Base-by-base conservation (phyloP, 1,284 basidiomycete species). In the Xerocomus minutiporus region DNA sequence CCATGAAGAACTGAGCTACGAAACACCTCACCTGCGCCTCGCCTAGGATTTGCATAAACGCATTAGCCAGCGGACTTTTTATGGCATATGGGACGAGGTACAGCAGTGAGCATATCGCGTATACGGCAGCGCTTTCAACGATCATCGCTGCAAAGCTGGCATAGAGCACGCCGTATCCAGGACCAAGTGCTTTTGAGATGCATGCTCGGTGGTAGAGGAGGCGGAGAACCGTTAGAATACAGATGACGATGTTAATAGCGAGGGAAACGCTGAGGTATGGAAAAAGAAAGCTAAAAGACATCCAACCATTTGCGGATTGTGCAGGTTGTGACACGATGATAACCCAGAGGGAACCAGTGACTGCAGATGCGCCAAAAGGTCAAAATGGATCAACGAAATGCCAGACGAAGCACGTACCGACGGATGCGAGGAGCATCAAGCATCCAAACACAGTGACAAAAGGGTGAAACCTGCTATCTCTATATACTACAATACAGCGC, bases 401-500 rank as follows among this genome's bases (percentile, higher is more conserved):
- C 15, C 8, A 7, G 31, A 20, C n/a, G 28, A 36, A 12, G 31
- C 2, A 53, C 68, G 32, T 46, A 57, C 65, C 60, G 25, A 70
- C 51, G 4, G 64, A 59, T 13, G 60, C 54, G 15, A 68, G 48
- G 7, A 69, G 43, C 54, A 67, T 51, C 13, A 68, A 1, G 12
- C 39, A 50, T 31, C 65, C 65, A 9, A 65, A 53, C 11, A 8
- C 44, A 12, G 56, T 42, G 23, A 67, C 58, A 3, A 58, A 2
- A 6, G 7, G 2, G 46, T 67, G 55, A 12, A 65, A 57, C 35
- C 8, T 61, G 54, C 67, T 68, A 36, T 69, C 66, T 53, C 53
- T 67, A 48, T 67, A 71, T 23, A 72, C 62, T 23, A 71, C 63
- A 17, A 65, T 59, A 42, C 61, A 64, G 5, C 70, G 68, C 69